Base-by-base conservation (phyloP, 106 monocot genomes). In the Apostasia shenzhenica region DNA sequence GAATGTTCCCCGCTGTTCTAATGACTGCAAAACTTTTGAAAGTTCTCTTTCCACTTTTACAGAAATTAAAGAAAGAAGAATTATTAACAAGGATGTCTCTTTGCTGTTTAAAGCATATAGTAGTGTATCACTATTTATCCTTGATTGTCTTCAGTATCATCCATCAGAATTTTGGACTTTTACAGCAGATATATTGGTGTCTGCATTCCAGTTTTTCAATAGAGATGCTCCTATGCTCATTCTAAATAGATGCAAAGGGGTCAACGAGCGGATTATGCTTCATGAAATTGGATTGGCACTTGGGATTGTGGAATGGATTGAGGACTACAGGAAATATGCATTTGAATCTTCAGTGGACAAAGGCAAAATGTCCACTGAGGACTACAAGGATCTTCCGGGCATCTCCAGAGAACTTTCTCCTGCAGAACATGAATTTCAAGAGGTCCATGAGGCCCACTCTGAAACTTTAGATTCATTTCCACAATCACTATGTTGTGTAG, bases 251-350 rank as follows among this genome's bases (percentile, higher is more conserved):
- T 83, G 81, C 55, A 75, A 62, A 45, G 26, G 51, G 38, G 61
- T n/a, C 45, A 41, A 61, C 70, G 80, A 88, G 26, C 78, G 83
- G 2, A 37, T 76, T 40, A 88, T 88, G 83, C 83, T 88, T 72
- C 88, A 88, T 88, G 75, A 76, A 39, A 83, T 88, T 61, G 88
- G 88, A 14, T 66, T 88, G n/a, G 75, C 75, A 6, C 80, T 88
- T 76, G 88, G 88, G 3, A 73, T 83, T n/a, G 26, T 75, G 48
- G 78, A 88, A 67, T 88, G 88, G 88, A 76, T 88, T 53, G 65
- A 81, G 12, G 88, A 88, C 47, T 88, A 77, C 52, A 57, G 76
- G 45, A 12, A 57, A 6, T 88, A 70, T 13, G 63, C 71, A 37
- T 65, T 49, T 41, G 2, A 56, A 26, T 65, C 67, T 7, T 73